These are phyloP conservation scores for Pleurotus tuber-regium DNA, from an alignment of 768 basidiomycete genomes.

Conservation along the genomic window DNA sequence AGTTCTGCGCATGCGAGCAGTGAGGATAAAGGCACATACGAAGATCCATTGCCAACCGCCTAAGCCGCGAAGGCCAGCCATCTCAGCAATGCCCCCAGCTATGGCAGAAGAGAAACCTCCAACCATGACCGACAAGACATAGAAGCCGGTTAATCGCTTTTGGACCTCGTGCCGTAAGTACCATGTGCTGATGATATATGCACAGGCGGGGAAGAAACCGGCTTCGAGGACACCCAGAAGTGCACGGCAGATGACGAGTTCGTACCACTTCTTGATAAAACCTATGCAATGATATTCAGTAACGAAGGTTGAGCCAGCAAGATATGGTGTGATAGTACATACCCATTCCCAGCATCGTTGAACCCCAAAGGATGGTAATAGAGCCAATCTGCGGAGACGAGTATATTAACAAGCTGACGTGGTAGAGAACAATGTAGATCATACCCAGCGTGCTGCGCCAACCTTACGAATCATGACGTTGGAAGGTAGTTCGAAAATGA, in stretches of 20 bases:
- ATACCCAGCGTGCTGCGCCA: slow-evolving; percentile 8
- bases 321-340: neutral
- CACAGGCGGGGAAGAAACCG: slow-evolving; percentile 10
- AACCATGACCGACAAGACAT: slow-evolving; percentile 19
- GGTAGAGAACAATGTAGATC: slow-evolving; percentile 33
- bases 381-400: neutral
- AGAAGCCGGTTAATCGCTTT: slow-evolving; percentile 22
- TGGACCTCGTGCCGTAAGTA: slow-evolving; percentile 23
- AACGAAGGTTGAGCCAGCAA: neutral
- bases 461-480: slow-evolving; percentile 8
- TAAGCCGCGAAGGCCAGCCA: slow-evolving; percentile 21
- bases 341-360: slow-evolving; percentile 6
- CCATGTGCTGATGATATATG: slow-evolving; percentile 23
- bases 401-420: slow-evolving; percentile 1
- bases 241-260: slow-evolving; percentile 7
- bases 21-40: slow-evolving; percentile 15
- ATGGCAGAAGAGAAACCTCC: slow-evolving; percentile 25
- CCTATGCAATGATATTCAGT: neutral
- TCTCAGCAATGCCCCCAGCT: slow-evolving; percentile 18
- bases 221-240: slow-evolving; percentile 4
- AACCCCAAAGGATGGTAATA: slow-evolving; percentile 3
- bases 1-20: neutral
- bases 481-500: slow-evolving; percentile 8
- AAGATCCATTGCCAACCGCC: slow-evolving; percentile 38
- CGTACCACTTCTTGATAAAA: slow-evolving; percentile 6